phyloP scores from a whole-genome alignment of 2,329 filamentous ascomycete species.

The Colletotrichum aenigma region DNA sequence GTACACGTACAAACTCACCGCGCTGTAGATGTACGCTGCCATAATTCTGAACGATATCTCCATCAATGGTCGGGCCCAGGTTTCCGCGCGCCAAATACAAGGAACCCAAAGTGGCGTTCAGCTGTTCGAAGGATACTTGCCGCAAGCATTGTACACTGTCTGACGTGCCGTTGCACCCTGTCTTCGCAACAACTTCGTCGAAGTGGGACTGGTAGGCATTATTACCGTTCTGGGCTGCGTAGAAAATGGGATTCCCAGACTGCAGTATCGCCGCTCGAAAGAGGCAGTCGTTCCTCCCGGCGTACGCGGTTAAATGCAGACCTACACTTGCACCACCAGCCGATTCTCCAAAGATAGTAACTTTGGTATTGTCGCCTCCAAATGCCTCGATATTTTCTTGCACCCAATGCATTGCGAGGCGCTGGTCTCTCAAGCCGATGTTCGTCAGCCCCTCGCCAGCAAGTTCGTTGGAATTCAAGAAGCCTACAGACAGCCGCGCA shows the following conservation, averaged over 20 bases:
- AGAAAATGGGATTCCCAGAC: background rate
- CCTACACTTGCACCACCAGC: conserved; percentile 40
- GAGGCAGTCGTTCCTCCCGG: background rate
- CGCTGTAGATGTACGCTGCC: background rate
- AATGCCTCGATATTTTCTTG: conserved; percentile 34
- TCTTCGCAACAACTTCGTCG: background rate
- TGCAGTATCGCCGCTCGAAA: background rate
- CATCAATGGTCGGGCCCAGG: background rate
- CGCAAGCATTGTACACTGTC: background rate
- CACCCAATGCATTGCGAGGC: conserved; percentile 35
- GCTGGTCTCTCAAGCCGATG: conserved; percentile 34
- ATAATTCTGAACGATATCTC: background rate
- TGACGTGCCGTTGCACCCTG: background rate
- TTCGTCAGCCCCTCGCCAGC: background rate
- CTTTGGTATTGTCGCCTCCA: conserved; percentile 32
- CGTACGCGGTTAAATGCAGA: background rate
- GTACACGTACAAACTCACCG: background rate
- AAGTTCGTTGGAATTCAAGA: background rate
- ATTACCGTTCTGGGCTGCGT: background rate
- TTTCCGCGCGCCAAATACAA: background rate
- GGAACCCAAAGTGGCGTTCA: background rate
- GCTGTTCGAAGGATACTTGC: background rate
- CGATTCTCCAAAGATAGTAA: conserved; percentile 45
- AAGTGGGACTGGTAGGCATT: background rate
- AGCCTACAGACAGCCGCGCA: background rate